Evolutionary conservation across 768 basidiomycete genomes (phyloP).

Genomic region (Boletus vinaceobasis): DNA sequence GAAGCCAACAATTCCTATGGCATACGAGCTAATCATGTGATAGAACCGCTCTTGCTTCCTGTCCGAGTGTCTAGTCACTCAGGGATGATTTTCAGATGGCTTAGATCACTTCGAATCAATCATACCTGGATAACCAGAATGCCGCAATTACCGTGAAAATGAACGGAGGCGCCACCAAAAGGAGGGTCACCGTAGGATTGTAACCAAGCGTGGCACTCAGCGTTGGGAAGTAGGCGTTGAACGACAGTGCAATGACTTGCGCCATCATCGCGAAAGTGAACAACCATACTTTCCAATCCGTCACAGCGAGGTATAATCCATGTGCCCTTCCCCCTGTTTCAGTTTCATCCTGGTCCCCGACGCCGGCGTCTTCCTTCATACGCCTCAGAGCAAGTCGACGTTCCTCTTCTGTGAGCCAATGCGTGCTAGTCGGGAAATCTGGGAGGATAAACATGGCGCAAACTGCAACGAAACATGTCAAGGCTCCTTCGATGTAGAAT

Average conservation of each 20-base stretch:
- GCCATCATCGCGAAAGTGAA: constrained; percentile 50
- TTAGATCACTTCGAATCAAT: not conserved
- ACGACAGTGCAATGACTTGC: constrained; percentile 52
- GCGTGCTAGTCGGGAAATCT: constrained; percentile 42
- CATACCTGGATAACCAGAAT: constrained; percentile 49
- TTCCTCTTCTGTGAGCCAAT: constrained; percentile 37
- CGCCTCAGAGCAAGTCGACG: constrained; percentile 50
- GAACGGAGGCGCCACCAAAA: constrained; percentile 79
- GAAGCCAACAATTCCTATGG: constrained; percentile 64
- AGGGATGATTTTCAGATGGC: constrained; percentile 1
- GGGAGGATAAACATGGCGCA: constrained; percentile 46
- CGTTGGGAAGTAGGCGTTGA: constrained; percentile 83
- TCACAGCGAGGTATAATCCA: constrained; percentile 59
- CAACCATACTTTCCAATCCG: constrained; percentile 83
- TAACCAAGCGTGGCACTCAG: constrained; percentile 70
- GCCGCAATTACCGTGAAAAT: constrained; percentile 54
- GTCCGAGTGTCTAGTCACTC: constrained; percentile 59
- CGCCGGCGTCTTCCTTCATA: constrained; percentile 63
- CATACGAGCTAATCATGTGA: constrained; percentile 56
- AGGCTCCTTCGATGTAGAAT: constrained; percentile 45
- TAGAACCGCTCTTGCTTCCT: constrained; percentile 64
- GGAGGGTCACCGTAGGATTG: constrained; percentile 55
- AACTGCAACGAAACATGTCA: constrained; percentile 45
- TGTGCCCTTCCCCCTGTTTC: constrained; percentile 36
- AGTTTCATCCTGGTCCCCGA: constrained; percentile 50